Base-by-base conservation (phyloP, 2,329 filamentous ascomycete species). In the Coniella lustricola region DNA sequence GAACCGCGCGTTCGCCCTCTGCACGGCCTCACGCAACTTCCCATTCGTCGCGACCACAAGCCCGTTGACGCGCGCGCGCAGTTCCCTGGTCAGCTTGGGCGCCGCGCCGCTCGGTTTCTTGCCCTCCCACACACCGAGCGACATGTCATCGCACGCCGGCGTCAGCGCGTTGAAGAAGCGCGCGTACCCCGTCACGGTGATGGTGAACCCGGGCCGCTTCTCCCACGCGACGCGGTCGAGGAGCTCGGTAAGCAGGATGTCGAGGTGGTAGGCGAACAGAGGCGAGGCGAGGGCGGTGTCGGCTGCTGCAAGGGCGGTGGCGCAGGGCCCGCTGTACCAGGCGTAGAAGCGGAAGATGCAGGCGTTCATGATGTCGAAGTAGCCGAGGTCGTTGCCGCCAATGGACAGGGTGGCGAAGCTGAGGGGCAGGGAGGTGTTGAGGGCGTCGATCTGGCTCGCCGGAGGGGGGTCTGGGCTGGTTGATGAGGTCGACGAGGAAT, bases 301-400 rank as follows among this genome's bases (percentile, higher is more conserved):
- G 1, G 68, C 61, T 7, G 60, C 60, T 7, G 54, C 57, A 1
- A 73, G 62, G 1, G 70, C 69, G 3, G 63, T 50, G 44, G 67
- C 65, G 57, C 71, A 75, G 1, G 70, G 70, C 4, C 69, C 70
- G 14, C 67, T 71, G 59, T 70, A 72, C 58, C 71, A 69, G 55
- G 67, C 68, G 56, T 74, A 74, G 56, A 74, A 74, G 29, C 70
- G 65, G 53, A 74, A 74, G 14, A 75, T 67, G 55, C 72, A 74
- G 20, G 70, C 70, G 55, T 74, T 74, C 58, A 74, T 71, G 17
- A 74, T 68, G 33, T 69, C 66, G 53, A 72, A 74, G 61, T 74
- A 74, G 53, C 70, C 71, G 8, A 74, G 63, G 54, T 74, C 72
- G 57, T 74, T 74, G 14, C 71, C 71, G 40, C 70, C 71, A 29